Evolutionary conservation across 2,329 filamentous ascomycete species (phyloP).

Genomic region (Penicillium sclerotiorum): DNA sequence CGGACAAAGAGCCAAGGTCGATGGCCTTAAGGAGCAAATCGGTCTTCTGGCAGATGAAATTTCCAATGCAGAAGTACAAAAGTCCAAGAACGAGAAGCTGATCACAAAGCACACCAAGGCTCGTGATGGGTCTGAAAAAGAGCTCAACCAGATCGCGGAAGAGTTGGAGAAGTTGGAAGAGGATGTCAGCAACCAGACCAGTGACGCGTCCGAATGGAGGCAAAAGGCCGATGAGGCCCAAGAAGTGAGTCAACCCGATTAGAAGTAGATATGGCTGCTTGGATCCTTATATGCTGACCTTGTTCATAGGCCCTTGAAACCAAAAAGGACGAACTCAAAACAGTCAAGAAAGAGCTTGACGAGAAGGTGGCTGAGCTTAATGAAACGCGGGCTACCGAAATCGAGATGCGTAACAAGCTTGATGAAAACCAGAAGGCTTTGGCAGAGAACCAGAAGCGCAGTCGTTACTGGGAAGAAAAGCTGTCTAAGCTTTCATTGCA

Average conservation of each 20-base stretch:
- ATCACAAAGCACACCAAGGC: conserved; percentile 85
- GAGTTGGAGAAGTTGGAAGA: conserved; percentile 79
- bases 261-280: neutral
- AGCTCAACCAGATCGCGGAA: conserved; percentile 69
- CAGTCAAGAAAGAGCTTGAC: conserved; percentile 82
- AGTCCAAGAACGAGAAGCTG: conserved; percentile 92
- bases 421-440: conserved; percentile 94
- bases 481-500: conserved; percentile 80
- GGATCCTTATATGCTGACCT: conserved; percentile 22
- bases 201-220: conserved; percentile 72
- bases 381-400: conserved; percentile 83
- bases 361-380: conserved; percentile 84
- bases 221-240: conserved; percentile 79
- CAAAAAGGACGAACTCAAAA: conserved; percentile 78
- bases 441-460: conserved; percentile 79
- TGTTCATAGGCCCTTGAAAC: conserved; percentile 62
- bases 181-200: conserved; percentile 76
- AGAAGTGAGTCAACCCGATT: conserved; percentile 47
- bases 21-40: conserved; percentile 84
- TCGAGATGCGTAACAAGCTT: conserved; percentile 97
- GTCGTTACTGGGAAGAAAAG: conserved; percentile 88
- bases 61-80: conserved; percentile 82
- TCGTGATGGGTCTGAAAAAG: conserved; percentile 73
- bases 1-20: conserved; percentile 86
- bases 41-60: conserved; percentile 76